phyloP scores from a whole-genome alignment of 495 filamentous ascomycete genomes.

The Tirmania nivea region DNA sequence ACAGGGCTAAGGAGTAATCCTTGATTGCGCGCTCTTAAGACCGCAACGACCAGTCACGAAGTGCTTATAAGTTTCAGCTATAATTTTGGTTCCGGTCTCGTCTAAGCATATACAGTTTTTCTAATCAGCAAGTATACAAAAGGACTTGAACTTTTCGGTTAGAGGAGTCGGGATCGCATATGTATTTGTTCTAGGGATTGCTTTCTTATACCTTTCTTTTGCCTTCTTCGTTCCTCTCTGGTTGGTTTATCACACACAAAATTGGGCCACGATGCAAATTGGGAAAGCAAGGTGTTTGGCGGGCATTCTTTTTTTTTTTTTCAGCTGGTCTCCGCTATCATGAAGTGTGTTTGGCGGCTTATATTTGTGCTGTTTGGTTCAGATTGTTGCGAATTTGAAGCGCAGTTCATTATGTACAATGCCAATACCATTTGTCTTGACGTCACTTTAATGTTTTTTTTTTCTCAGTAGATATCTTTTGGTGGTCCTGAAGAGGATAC shows the following conservation, averaged over 20 bases:
- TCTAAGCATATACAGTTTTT: background rate
- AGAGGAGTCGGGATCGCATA: background rate
- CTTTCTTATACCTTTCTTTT: background rate
- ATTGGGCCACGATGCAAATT: no score
- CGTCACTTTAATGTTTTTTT: no score
- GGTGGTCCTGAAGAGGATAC: no score
- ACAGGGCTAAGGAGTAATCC: background rate
- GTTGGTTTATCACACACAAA: background rate
- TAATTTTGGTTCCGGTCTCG: background rate
- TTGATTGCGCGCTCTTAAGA: background rate
- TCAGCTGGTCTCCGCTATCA: no score
- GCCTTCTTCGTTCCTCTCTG: background rate
- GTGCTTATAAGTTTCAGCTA: background rate
- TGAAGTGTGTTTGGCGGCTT: no score
- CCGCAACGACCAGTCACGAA: background rate
- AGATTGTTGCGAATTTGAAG: no score
- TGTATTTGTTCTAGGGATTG: background rate
- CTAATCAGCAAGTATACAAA: background rate
- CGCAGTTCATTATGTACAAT: no score
- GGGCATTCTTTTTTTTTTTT: no score
- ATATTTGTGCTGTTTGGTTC: no score
- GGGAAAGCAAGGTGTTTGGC: no score
- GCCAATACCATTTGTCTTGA: no score
- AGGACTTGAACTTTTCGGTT: background rate
- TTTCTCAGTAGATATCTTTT: no score